Base-by-base conservation (phyloP, 805 yeast genomes). In the Candida boidinii region DNA sequence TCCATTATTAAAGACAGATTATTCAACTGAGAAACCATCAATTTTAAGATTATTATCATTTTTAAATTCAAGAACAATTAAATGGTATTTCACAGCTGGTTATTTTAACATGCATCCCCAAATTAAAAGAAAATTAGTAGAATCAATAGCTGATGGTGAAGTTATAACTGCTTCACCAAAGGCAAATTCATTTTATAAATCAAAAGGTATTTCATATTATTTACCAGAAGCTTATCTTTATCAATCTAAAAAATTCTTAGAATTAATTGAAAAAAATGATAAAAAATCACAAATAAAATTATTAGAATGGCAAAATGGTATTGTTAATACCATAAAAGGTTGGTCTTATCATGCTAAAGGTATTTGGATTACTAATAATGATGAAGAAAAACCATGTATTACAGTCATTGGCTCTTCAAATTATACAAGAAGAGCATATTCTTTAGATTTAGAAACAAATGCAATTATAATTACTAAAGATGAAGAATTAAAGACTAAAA, bases 341-440 rank as follows among this genome's bases (percentile, higher is more conserved):
- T 90, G 98, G 97, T 84, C 96, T 0, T 92, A 92, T 54, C 98
- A 92, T 51, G 97, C 98, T 11, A 92, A 92, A 52, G 98, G 98
- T 1, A 60, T 90, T 4, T 92, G 97, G 97, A 58, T 84, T 0
- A 64, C 73, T 7, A 62, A 64, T 10, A 81, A 86, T 1, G 65
- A 58, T 2, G 80, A 75, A 29, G 40, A 45, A 0, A 48, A 51
- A 10, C 96, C 96, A 2, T 67, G 79, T 14, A 58, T 85, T 10
- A 84, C 96, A 0, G 74, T 88, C 6, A 68, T 92, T 31, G 98
- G 98, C 0, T 84, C 95, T 1, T 86, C 96, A 0, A 92, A 92
- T 54, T 92, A 87, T 55, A 92, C 98, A 0, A 73, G 80, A 41
- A 67, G 98, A 39, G 88, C 96, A 0, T 90, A 90, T 49, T 68